These are phyloP conservation scores for Rhinocladiella mackenziei DNA, from an alignment of 2,329 filamentous ascomycete genomes.

Conservation along the genomic window DNA sequence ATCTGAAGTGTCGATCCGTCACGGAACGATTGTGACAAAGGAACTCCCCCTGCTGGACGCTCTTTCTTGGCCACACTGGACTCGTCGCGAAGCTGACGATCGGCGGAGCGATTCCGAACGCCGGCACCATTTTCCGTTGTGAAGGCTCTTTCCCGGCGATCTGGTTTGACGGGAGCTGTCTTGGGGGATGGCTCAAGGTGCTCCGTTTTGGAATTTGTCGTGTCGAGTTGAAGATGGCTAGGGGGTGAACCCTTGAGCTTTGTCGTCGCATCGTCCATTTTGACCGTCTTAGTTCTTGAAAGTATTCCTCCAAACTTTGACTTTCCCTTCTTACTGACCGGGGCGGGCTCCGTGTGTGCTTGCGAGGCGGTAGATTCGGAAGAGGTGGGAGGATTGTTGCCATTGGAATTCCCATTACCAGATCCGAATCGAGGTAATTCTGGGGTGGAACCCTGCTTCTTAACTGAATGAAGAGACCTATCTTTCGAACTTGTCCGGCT, in stretches of 20 bases:
- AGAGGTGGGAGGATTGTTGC: constrained; percentile 4
- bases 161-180: constrained; percentile 54
- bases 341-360: constrained; percentile 4
- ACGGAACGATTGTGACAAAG: constrained; percentile 49
- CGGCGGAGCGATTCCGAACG: constrained; percentile 67
- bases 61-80: constrained; percentile 14
- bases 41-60: constrained; percentile 16
- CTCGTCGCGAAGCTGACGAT: constrained; percentile 49
- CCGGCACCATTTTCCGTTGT: constrained; percentile 63
- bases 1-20: constrained; percentile 61
- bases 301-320: constrained; percentile 45
- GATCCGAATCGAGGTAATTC: constrained; percentile 37
- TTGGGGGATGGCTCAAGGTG: constrained; percentile 38
- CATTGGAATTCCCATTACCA: constrained; percentile 22
- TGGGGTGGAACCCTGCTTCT: constrained; percentile 41
- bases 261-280: constrained; percentile 36
- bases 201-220: constrained; percentile 31
- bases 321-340: constrained; percentile 40
- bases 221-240: constrained; percentile 24
- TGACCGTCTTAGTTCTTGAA: constrained; percentile 44
- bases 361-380: constrained; percentile 4
- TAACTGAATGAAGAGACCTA: constrained; percentile 36
- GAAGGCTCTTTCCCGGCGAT: constrained; percentile 62
- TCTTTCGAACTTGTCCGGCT: constrained; percentile 46
- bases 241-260: constrained; percentile 17